Percentiles rank a stretch among this genome's conserved stretches.
Evolutionary conservation across 2,329 filamentous ascomycete species (phyloP).

Genomic region (Taxawa tesnikishii): DNA sequence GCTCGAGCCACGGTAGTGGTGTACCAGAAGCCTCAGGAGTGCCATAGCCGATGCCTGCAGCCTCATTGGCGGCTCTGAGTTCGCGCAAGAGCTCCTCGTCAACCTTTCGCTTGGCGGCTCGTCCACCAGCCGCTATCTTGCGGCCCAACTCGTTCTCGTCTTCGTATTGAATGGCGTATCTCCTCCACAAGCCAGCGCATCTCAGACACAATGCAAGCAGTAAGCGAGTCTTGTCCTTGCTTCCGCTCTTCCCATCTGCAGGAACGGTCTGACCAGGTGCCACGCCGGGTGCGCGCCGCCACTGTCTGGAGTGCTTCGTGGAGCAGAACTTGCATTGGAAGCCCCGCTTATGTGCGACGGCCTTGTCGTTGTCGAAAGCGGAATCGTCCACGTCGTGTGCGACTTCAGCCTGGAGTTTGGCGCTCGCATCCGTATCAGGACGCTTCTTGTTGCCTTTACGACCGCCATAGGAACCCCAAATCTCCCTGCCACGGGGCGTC

Average conservation of each 20-base stretch:
- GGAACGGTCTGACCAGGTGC: slow-evolving; percentile 57
- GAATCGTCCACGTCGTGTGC: slow-evolving; percentile 90
- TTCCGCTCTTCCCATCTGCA: slow-evolving; percentile 49
- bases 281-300: slow-evolving; percentile 77
- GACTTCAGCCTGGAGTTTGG: slow-evolving; percentile 80
- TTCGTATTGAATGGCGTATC: slow-evolving; percentile 93
- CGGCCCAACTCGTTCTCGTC: slow-evolving; percentile 83
- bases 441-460: slow-evolving; percentile 76
- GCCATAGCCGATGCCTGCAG: slow-evolving; percentile 12
- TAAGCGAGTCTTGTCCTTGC: slow-evolving; percentile 67
- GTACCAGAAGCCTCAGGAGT: slow-evolving; percentile 12
- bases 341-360: slow-evolving; percentile 60
- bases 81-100: slow-evolving; percentile 88
- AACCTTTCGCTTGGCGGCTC: slow-evolving; percentile 75
- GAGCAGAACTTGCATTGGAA: slow-evolving; percentile 94
- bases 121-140: slow-evolving; percentile 70
- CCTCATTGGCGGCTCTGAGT: slow-evolving; percentile 51
- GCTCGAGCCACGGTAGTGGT: slow-evolving; percentile 13
- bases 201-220: slow-evolving; percentile 78
- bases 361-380: slow-evolving; percentile 85
- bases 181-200: slow-evolving; percentile 87
- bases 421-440: slow-evolving; percentile 42
- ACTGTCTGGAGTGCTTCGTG: slow-evolving; percentile 69
- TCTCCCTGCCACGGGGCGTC: slow-evolving; percentile 66
- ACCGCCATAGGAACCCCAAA: slow-evolving; percentile 82